Evolutionary conservation across 2,329 filamentous ascomycete genomes (phyloP), one percentile per base, ranked within the genome.

Genomic region (Salinomyces thailandicus): DNA sequence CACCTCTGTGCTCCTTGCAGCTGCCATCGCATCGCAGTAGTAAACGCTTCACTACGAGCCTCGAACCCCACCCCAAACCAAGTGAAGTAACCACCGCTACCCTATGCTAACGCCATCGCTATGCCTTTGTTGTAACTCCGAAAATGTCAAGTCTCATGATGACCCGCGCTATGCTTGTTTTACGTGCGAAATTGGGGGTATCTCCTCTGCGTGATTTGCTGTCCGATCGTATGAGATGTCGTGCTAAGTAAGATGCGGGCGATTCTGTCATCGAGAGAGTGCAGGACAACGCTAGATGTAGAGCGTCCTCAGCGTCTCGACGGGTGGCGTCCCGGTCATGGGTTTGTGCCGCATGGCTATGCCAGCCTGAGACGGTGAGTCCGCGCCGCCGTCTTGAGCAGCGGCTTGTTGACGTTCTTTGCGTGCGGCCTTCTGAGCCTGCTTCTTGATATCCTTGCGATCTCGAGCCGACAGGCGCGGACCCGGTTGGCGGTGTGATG

Each of bases 391-490:
- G 26, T 20, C 31, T 22, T 47, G 39, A n/a, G 44, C 18, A 17
- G 43, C 39, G 5, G 42, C 50, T 35, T 58, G 56, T 26, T 55
- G 47, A 6, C 61, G 57, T 40, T 62, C 56, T 38, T 61, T 62
- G 19, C 58, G 52, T 17, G 60, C 61, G 11, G 59, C 57, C 36
- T 64, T 64, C 38, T 63, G 61, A 5, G 59, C 59, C 35, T 55
- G 55, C 52, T 64, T 64, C 44, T 60, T 57, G 29, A 61, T 56
- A 36, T 58, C 57, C 39, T 60, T 60, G 19, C 51, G 52, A 17
- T 62, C 58, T 33, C 60, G 48, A 17, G 60, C 57, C n/a, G 50
- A 51, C 11, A 52, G 40, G 19, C 56, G 55, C 24, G 59, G 58
- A 15, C 58, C 60, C 16, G 43, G 45, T 39, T 61, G 58, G 30